Evolutionary conservation across 192 early-diverging fungal species (phyloP).

Genomic region (Entophlyctis helioformis): DNA sequence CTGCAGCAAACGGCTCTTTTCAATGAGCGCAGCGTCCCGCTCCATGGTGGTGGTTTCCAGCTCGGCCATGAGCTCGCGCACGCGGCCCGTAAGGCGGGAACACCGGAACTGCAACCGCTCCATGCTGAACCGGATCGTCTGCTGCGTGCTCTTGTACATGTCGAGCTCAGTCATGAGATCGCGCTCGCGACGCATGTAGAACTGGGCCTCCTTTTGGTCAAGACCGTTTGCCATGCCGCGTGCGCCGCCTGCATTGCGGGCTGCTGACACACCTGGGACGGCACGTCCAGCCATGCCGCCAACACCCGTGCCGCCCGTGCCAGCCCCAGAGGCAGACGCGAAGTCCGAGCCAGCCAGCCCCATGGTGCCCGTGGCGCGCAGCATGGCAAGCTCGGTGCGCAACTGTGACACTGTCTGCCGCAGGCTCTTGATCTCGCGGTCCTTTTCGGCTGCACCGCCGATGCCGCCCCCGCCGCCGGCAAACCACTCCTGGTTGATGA

Average conservation of each 20-base stretch:
- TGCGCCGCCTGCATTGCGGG: slow-evolving; percentile 1
- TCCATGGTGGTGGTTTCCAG: slow-evolving; percentile 6
- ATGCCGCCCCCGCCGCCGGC: slow-evolving; percentile 4
- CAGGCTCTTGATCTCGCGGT: slow-evolving; percentile 25
- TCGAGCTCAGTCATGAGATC: slow-evolving; percentile 16
- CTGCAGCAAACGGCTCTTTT: slow-evolving; percentile 5
- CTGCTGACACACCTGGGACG: too few relatives aligned
- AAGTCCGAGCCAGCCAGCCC: too few relatives aligned
- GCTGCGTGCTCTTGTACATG: slow-evolving; percentile 1
- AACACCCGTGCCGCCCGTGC: not conserved
- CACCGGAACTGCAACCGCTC: slow-evolving; percentile 23
- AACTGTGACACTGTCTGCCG: slow-evolving; percentile 26
- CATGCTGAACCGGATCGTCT: slow-evolving; percentile 12
- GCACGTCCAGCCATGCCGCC: too few relatives aligned
- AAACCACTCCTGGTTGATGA: slow-evolving; percentile 57
- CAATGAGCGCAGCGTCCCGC: slow-evolving; percentile 20
- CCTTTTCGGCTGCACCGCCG: slow-evolving; percentile 11
- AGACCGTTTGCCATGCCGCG: not conserved
- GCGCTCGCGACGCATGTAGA: too few relatives aligned
- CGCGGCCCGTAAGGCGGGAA: slow-evolving; percentile 14
- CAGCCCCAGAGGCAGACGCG: too few relatives aligned
- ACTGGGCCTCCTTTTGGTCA: too few relatives aligned
- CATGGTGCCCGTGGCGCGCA: too few relatives aligned
- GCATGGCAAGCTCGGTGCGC: slow-evolving; percentile 17
- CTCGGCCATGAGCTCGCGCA: slow-evolving; percentile 9